phyloP scores from a whole-genome alignment of 2,329 filamentous ascomycete genomes.

The Orbilia quercus region DNA sequence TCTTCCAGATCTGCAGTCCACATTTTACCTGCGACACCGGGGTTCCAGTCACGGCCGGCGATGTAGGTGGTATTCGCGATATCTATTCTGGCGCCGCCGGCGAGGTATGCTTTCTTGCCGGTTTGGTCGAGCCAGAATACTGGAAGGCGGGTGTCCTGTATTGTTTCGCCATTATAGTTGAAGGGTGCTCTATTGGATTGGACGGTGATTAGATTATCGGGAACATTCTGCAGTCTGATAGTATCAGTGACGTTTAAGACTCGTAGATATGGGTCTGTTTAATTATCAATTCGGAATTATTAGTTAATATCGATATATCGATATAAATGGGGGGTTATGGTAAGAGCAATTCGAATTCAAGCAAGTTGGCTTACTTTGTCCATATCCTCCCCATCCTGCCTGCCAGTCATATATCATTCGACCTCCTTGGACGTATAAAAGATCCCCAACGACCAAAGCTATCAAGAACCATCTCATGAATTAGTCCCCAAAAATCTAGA shows the following conservation, averaged over 20 bases:
- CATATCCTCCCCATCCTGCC: slow-evolving; percentile 20
- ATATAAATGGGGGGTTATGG: too few species aligned
- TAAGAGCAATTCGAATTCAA: too few species aligned
- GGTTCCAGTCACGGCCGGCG: slow-evolving; percentile 30
- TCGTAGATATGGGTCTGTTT: slow-evolving; percentile 48
- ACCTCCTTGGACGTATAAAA: slow-evolving; percentile 40
- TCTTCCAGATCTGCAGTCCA: slow-evolving; percentile 40
- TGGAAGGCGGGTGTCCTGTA: slow-evolving; percentile 42
- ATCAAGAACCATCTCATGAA: neutral
- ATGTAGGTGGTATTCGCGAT: slow-evolving; percentile 41
- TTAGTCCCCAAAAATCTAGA: neutral
- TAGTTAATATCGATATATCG: too few species aligned
- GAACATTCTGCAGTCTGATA: slow-evolving; percentile 31
- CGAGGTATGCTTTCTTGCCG: slow-evolving; percentile 44
- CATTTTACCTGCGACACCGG: slow-evolving; percentile 31
- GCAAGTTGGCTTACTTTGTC: slow-evolving; percentile 31
- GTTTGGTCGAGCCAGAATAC: slow-evolving; percentile 43
- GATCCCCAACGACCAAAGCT: slow-evolving; percentile 31
- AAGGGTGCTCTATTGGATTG: slow-evolving; percentile 18
- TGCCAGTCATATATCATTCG: slow-evolving; percentile 51
- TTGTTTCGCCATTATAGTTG: slow-evolving; percentile 13
- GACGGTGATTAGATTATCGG: slow-evolving; percentile 17
- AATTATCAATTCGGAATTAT: too few species aligned
- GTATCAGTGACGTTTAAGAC: slow-evolving; percentile 40
- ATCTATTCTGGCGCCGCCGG: slow-evolving; percentile 29